Evolutionary conservation across 164 flowering plant species (phyloP), one percentile per base, ranked within the genome.

Genomic region (Vitis amurensis): DNA sequence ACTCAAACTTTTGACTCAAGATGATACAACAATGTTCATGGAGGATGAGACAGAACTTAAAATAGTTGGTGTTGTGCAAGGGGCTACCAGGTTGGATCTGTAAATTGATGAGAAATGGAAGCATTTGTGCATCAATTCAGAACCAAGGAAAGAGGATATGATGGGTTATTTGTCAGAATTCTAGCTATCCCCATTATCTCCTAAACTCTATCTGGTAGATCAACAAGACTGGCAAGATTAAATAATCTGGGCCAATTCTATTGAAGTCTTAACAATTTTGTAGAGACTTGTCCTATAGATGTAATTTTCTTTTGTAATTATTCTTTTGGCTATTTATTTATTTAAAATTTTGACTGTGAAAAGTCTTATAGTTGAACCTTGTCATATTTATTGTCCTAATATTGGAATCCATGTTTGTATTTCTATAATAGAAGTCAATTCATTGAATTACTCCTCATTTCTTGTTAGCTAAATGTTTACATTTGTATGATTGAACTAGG

Each of bases 161-260:
- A 47, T 71, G 30, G 44, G 55, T 10, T 70, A 77, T 79, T 63
- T 76, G 56, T 72, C 82, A 73, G 65, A 68, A 15, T 76, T 71
- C 69, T 63, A 80, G 84, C 74, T 73, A 53, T 68, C 83, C 53
- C 71, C 73, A 3, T 70, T 68, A 31, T 77, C 71, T 69, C 81
- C 87, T 53, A 63, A 78, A 50, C 79, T 86, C 71, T 84, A 86
- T 76, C 91, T 92, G 66, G 87, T 95, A 69, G 97, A 91, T 73
- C 98, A 89, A 78, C 85, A 84, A 74, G 83, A 90, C 64, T 95
- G 99, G 99, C 98, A 95, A 80, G 85, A 89, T 11, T 70, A 67
- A 63, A 95, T 95, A 67, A 75, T 93, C 50, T 95, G 98, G 98
- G 90, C 76, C 50, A 79, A 79, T 74, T 89, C 96, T 64, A 85